phyloP scores from a whole-genome alignment of 192 early-diverging fungal genomes.

The Coemansia interrupta region DNA sequence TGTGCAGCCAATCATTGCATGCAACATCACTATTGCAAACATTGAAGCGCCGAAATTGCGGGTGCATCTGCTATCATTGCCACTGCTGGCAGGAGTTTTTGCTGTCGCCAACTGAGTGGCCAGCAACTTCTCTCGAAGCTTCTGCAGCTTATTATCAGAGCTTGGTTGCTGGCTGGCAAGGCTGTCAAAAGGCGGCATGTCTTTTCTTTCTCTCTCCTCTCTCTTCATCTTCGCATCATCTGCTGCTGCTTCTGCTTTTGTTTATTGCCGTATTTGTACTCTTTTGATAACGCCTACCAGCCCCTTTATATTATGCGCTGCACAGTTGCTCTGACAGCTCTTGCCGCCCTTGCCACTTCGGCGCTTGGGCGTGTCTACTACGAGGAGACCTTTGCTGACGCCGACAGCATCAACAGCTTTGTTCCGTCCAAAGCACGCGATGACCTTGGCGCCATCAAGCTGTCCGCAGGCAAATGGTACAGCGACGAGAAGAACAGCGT shows the following conservation, averaged over 20 bases:
- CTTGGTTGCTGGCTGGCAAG: not conserved
- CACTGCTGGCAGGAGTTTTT: not conserved
- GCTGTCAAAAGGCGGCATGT: not conserved
- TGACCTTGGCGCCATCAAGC: slow-evolving; percentile 71
- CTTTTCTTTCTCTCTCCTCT: not conserved
- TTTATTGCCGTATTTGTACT: slow-evolving; percentile 3
- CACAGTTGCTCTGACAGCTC: slow-evolving; percentile 39
- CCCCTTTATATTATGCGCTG: slow-evolving; percentile 34
- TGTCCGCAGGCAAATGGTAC: slow-evolving; percentile 72
- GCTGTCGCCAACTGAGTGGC: not conserved
- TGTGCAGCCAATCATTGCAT: slow-evolving; percentile 22
- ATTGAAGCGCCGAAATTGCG: not conserved
- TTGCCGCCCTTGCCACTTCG: slow-evolving; percentile 42
- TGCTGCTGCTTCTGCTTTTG: slow-evolving; percentile 1
- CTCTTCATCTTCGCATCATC: not conserved
- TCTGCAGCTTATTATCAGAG: slow-evolving; percentile 1
- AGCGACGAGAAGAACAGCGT: slow-evolving; percentile 63
- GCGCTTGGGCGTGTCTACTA: slow-evolving; percentile 70
- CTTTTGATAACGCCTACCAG: not conserved
- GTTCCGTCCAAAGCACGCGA: slow-evolving; percentile 60
- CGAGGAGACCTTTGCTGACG: slow-evolving; percentile 78
- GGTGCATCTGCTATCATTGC: not conserved
- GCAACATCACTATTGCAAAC: slow-evolving; percentile 19
- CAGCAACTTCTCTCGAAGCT: slow-evolving; percentile 8
- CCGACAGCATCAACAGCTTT: slow-evolving; percentile 63